Conservation (phyloP, 164 flowering plant genomes). For the Magnolia officinalis region DNA sequence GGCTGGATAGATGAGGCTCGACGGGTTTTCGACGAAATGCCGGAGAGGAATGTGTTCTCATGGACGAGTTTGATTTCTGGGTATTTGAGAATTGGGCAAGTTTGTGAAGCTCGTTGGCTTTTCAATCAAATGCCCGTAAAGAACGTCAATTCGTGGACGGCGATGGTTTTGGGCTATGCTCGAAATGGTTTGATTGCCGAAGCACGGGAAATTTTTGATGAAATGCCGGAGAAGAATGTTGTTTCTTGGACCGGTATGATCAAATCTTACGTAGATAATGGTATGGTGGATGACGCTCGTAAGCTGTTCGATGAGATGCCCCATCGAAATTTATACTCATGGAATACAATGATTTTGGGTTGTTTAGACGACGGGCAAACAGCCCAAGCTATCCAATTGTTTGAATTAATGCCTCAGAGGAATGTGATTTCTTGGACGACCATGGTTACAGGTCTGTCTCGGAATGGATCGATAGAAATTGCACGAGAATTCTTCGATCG, state of each 20-base stretch:
- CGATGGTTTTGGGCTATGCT: constrained; percentile 51
- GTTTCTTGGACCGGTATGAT: constrained; percentile 55
- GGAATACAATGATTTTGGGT: constrained; percentile 50
- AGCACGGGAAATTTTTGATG: constrained; percentile 35
- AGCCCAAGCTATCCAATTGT: constrained; percentile 39
- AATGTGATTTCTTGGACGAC: constrained; percentile 57
- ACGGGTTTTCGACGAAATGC: constrained; percentile 41
- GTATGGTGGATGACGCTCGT: constrained; percentile 36
- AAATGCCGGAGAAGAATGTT: constrained; percentile 44
- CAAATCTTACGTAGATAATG: constrained; percentile 33
- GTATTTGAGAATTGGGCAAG: constrained; percentile 31
- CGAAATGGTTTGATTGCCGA: constrained; percentile 29
- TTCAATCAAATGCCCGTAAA: constrained; percentile 41
- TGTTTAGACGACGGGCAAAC: constrained; percentile 30
- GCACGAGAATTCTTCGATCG: constrained; percentile 47
- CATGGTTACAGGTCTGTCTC: constrained; percentile 55
- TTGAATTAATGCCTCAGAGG: constrained; percentile 40
- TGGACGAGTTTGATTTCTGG: constrained; percentile 63
- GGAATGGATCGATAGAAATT: constrained; percentile 29
- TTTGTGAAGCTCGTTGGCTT: constrained; percentile 34
- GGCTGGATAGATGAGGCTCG: constrained; percentile 36
- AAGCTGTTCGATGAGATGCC: constrained; percentile 46
- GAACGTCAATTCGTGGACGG: constrained; percentile 49
- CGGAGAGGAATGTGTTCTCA: constrained; percentile 39
- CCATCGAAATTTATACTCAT: constrained; percentile 38